A percentile compares a stretch with the other conserved stretches of the same genome.
Evolutionary conservation across 2,329 filamentous ascomycete genomes (phyloP).

Genomic region (Volutella citrinella): DNA sequence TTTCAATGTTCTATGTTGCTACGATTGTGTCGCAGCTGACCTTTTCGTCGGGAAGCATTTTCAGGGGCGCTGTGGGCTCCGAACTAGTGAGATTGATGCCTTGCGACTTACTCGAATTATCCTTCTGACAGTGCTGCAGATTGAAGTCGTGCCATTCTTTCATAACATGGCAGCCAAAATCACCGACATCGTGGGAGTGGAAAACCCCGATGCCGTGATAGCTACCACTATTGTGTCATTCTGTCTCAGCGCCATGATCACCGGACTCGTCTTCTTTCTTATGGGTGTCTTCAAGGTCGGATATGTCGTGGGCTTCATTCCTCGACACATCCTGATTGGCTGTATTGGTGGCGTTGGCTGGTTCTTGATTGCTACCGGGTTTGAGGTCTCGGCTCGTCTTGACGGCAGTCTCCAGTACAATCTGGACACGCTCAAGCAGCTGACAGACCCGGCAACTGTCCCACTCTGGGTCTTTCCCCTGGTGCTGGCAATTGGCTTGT

Average conservation of each 20-base stretch:
- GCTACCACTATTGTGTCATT: slow-evolving; percentile 94
- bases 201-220: slow-evolving; percentile 80
- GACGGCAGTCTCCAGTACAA: slow-evolving; percentile 84
- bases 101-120: background rate
- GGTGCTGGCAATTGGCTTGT: slow-evolving; percentile 69
- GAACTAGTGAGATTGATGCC: slow-evolving; percentile 64
- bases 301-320: slow-evolving; percentile 94
- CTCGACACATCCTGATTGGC: slow-evolving; percentile 90
- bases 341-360: slow-evolving; percentile 97
- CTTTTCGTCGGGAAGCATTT: slow-evolving; percentile 83
- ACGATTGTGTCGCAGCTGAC: slow-evolving; percentile 91
- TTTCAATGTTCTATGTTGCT: slow-evolving; percentile 98
- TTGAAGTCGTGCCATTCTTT: slow-evolving; percentile 98
- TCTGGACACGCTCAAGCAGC: slow-evolving; percentile 68
- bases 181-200: slow-evolving; percentile 70
- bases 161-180: slow-evolving; percentile 97
- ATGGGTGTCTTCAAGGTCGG: slow-evolving; percentile 87
- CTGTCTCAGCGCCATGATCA: slow-evolving; percentile 84
- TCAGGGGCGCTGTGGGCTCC: slow-evolving; percentile 87
- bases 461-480: slow-evolving; percentile 83
- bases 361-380: slow-evolving; percentile 86
- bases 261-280: slow-evolving; percentile 84
- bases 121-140: slow-evolving; percentile 44
- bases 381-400: slow-evolving; percentile 88
- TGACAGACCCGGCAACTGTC: slow-evolving; percentile 71